Evolutionary conservation across 2,329 filamentous ascomycete genomes (phyloP).

Genomic region (Fusarium tupiense): DNA sequence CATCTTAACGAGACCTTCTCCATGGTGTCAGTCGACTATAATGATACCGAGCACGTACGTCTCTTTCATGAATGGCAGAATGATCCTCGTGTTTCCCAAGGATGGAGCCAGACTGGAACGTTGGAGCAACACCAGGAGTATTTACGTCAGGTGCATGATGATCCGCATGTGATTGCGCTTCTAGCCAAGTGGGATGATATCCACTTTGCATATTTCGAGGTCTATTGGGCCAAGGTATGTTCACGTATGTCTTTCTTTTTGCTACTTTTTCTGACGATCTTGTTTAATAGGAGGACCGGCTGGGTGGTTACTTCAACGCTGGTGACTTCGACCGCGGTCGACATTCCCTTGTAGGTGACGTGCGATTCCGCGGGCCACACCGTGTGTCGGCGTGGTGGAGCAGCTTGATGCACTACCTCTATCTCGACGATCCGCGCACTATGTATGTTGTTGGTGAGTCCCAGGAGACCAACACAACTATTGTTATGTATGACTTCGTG

Average conservation of each 20-base stretch:
- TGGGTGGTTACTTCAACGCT: conserved; percentile 65
- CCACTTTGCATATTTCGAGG: conserved; percentile 80
- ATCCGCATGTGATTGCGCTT: conserved; percentile 76
- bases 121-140: conserved; percentile 79
- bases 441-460: conserved; percentile 73
- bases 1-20: conserved; percentile 81
- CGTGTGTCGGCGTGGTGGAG: conserved; percentile 71
- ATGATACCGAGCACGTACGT: conserved; percentile 69
- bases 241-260: background rate
- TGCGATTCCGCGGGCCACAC: conserved; percentile 68
- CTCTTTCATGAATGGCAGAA: conserved; percentile 87
- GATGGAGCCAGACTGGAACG: conserved; percentile 83
- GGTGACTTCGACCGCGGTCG: conserved; percentile 67
- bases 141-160: conserved; percentile 72
- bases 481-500: conserved; percentile 78
- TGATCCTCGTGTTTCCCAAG: conserved; percentile 80
- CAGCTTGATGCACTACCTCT: conserved; percentile 70
- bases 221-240: conserved; percentile 76
- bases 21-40: conserved; percentile 77
- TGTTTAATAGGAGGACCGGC: conserved; percentile 59
- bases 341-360: conserved; percentile 67
- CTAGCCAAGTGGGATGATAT: conserved; percentile 77
- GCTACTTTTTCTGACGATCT: background rate
- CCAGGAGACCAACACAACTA: conserved; percentile 73
- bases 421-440: conserved; percentile 69